Evolutionary conservation across 805 yeast species (phyloP), one percentile per base, ranked within the genome.

Genomic region (Tetrapisispora arboricola): DNA sequence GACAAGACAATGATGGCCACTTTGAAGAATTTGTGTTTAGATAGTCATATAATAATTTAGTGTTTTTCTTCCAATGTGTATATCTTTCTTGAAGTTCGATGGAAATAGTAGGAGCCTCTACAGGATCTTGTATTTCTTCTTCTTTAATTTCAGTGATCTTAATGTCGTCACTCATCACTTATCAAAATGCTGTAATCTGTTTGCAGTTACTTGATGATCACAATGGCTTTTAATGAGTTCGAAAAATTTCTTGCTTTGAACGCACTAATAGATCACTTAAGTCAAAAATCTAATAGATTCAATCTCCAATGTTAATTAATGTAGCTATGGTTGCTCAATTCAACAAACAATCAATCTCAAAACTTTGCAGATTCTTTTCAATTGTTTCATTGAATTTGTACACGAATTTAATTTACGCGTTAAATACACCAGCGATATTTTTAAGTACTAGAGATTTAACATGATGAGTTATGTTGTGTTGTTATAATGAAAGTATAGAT

Each of bases 11-110:
- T 13, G 85, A 75, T 1, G 94, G 94, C 74, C 78, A 78, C 39
- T 76, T 72, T 20, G 78, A 64, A 8, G 81, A 76, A 36, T 72
- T 73, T 3, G 92, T 80, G 46, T 82, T 78, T 35, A 85, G 66
- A 46, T 80, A 72, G 49, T 80, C 84, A 60, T 86, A 86, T 42
- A 84, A 66, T 47, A 80, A 66, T 9, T 86, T 86, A 3, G 85
- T 78, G 28, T 90, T 81, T 51, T 82, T 79, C 58, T 85, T 86
- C 95, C 95, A 86, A 8, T 46, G 46, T 17, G 58, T 53, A 40
- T 67, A 67, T 20, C 61, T 53, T 24, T 47, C 45, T 41, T 58
- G 64, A 24, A 49, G 42, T 20, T 47, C 56, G 12, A 45, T 49
- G n/a, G 52, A 44, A 33, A 58, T 39, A 2, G 25, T 7, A 6